Base-by-base conservation (phyloP, 169 alveolate species). In the Eimeria praecox region DNA sequence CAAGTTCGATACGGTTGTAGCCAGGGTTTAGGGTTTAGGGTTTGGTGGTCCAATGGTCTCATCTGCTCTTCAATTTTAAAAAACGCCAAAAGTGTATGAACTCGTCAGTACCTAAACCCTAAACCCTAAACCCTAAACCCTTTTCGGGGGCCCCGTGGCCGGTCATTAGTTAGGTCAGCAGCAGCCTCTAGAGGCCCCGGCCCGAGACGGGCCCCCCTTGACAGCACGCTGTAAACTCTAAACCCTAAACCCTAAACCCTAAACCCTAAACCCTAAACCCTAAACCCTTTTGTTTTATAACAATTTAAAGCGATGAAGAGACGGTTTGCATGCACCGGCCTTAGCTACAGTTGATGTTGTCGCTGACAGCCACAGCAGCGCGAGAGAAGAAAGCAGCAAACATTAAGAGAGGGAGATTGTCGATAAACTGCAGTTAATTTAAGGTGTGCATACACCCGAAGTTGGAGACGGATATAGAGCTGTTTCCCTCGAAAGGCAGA, bases 101-200 rank as follows among this genome's bases (percentile, higher is more conserved):
- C 12, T 49, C 56, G 20, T 49, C 56, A 49, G 12, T 12, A 12
- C 5, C 5, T 16, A 27, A 64, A 64, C 75, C 75, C 75, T 64
- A 64, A 64, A 64, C 75, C 75, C 75, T 64, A 64, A 64, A 64
- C 75, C 75, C 75, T 64, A 64, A 64, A 49, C 56, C 56, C 56
- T 49, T 49, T 49, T 49, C 56, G 56, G 56, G 56, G 56, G 56
- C 56, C 49, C 83, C 83, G 35, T 73, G 83, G 83, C 83, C 30
- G 83, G 83, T 73, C 83, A 30, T 24, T 9, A 66, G 77, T 66
- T 30, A n/a, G 83, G 75, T 64, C 33, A 64, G 75, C 75, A 18
- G 75, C 75, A n/a, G 75, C 75, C 75, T 64, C 75, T 64, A 18
- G 75, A 64, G 75, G 75, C 75, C 75, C 75, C 75, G 33, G 75